Evolutionary conservation across 108 stramenopile species (phyloP), one percentile per base, ranked within the genome.

Genomic region (Nannochloropsis salina): DNA sequence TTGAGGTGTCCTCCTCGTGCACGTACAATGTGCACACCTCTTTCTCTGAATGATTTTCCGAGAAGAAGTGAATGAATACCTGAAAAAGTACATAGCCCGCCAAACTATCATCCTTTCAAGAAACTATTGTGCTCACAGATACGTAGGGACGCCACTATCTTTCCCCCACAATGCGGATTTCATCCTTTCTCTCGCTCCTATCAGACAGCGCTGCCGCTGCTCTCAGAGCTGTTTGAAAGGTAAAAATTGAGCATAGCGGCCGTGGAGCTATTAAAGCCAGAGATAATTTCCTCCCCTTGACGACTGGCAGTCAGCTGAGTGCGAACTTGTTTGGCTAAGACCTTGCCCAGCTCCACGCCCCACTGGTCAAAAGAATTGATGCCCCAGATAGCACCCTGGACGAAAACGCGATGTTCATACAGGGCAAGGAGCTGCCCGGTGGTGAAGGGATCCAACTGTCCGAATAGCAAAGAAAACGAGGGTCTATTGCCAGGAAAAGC

Each of bases 321-420:
- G 61, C 92, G 91, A 51, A 92, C 92, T 85, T 90, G 84, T 43
- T 83, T 93, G 94, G 40, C 98, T 80, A 98, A 93, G 81, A 92
- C 94, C 94, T 99, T 98, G 47, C 98, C 98, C 61, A 99, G 95
- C 93, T 99, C 97, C 10, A 99, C 99, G 41, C 99, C 99, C 96
- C 97, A 99, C 90, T 99, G 99, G 91, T 99, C 99, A 86, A 98
- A 99, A n/a, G 95, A 95, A 86, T 98, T 97, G 80, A 99, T 91
- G 88, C 96, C 96, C 99, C 99, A 99, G 43, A 99, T 94, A 87
- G 98, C 98, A 6, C 99, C 99, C 92, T 99, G 97, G n/a, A 98
- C 98, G 15, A 97, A 96, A 12, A 96, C 97, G 86, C 97, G 91
- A 91, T 99, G 97, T 89, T 99, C 99, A 90, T 98, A 99, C 45